Percentiles rank a stretch among this genome's conserved stretches.
Conservation (phyloP, 2,329 filamentous ascomycete species). For the Botrytis sinoallii region DNA sequence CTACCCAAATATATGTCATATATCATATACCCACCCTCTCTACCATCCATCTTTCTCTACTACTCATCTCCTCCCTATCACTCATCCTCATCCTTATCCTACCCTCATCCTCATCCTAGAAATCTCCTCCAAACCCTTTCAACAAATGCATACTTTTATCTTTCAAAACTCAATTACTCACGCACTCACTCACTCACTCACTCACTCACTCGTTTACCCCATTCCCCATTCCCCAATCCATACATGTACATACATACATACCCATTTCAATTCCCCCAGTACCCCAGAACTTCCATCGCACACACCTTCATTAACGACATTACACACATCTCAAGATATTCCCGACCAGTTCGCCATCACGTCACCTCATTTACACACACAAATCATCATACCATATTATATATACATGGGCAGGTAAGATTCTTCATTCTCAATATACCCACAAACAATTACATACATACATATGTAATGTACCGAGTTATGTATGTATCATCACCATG, state of each 20-base stretch:
- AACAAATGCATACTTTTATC: not conserved
- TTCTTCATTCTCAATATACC: not conserved
- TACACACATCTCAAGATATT: no score
- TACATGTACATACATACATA: not conserved
- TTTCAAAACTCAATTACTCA: not conserved
- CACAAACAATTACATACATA: conserved; percentile 1
- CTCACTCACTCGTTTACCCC: not conserved
- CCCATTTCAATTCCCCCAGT: not conserved
- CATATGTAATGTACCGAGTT: not conserved
- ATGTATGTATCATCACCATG: not conserved
- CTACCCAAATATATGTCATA: no score
- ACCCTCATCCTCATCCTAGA: no score
- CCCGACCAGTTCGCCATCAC: not conserved
- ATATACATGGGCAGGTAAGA: not conserved
- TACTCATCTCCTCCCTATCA: no score
- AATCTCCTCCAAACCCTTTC: no score
- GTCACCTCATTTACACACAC: not conserved
- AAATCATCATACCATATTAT: no score
- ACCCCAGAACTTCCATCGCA: not conserved
- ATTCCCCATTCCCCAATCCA: not conserved
- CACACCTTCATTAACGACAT: no score
- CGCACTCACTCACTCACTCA: not conserved
- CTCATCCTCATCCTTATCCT: no score
- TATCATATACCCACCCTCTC: no score
- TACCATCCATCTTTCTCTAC: no score